Conservation (phyloP, 169 alveolate species). For the Prorocentrum cordatum region DNA sequence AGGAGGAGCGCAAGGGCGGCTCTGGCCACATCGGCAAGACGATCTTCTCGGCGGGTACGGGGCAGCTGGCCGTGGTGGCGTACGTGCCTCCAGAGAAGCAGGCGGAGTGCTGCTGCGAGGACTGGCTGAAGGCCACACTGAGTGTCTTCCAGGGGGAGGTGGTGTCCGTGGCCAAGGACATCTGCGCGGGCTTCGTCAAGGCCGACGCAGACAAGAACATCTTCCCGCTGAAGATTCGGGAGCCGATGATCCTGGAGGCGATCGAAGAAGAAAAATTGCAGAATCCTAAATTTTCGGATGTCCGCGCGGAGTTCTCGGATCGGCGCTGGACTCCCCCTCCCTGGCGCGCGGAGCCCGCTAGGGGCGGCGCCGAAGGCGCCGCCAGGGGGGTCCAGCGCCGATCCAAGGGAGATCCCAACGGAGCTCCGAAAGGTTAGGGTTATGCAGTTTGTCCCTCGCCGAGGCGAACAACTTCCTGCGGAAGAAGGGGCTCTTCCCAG, state of each 20-base stretch:
- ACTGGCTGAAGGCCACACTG: not conserved
- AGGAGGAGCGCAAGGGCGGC: conserved; percentile 71
- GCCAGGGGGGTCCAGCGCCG: too few relatives aligned
- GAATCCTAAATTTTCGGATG: too few relatives aligned
- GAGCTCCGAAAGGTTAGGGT: too few relatives aligned
- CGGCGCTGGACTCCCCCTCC: too few relatives aligned
- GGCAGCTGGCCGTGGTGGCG: conserved; percentile 56
- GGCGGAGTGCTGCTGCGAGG: not conserved
- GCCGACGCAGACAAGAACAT: conserved; percentile 28
- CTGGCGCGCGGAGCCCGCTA: too few relatives aligned
- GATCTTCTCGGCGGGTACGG: conserved; percentile 62
- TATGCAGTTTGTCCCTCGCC: too few relatives aligned
- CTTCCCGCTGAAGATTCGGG: conserved; percentile 69
- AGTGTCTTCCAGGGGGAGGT: not conserved
- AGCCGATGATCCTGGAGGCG: conserved; percentile 44
- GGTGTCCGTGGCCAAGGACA: not conserved
- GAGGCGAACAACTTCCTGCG: conserved; percentile 65
- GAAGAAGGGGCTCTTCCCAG: conserved; percentile 63
- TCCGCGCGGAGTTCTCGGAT: too few relatives aligned
- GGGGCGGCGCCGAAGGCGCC: too few relatives aligned
- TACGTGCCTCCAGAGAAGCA: conserved; percentile 33
- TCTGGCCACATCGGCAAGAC: conserved; percentile 67
- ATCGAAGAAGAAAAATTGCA: too few relatives aligned
- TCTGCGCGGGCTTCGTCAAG: not conserved
- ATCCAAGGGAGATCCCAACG: too few relatives aligned